Percentiles rank a stretch among this genome's conserved stretches.
Conservation (phyloP, 257 asterid species). For the Penstemon davidsonii region DNA sequence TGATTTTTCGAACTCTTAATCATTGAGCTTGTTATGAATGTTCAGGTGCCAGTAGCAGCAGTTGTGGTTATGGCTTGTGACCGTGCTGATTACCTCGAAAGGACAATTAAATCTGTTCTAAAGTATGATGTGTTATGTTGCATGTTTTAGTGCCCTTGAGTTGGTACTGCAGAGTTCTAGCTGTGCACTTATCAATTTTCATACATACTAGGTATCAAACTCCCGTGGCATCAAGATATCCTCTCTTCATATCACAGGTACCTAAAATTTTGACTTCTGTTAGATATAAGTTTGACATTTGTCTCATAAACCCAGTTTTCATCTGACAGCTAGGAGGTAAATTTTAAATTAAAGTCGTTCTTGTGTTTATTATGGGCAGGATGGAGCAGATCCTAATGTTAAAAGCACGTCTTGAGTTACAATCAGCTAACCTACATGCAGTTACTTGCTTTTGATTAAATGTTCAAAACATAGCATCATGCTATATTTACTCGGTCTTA, state of each 20-base stretch:
- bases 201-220: constrained; percentile 64
- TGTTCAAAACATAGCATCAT: constrained; percentile 13
- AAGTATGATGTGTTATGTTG: constrained; percentile 52
- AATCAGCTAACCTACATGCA: constrained; percentile 93
- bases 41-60: constrained; percentile 91
- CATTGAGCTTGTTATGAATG: constrained; percentile 35
- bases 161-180: constrained; percentile 20
- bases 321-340: constrained; percentile 21
- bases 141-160: constrained; percentile 22
- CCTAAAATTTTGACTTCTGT: constrained; percentile 18
- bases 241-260: constrained; percentile 95
- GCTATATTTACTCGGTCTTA: background rate
- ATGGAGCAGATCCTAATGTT: constrained; percentile 81
- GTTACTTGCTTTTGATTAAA: constrained; percentile 45
- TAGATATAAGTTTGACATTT: constrained; percentile 22
- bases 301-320: constrained; percentile 19
- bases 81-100: constrained; percentile 96
- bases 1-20: constrained; percentile 18
- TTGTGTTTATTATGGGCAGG: constrained; percentile 50
- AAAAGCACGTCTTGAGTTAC: constrained; percentile 77
- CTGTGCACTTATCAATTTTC: constrained; percentile 30
- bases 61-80: constrained; percentile 97
- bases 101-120: constrained; percentile 78
- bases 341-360: constrained; percentile 17
- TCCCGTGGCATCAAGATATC: constrained; percentile 81